Conservation (phyloP, 1,284 basidiomycete species). For the Apiotrichum mycotoxinovorans region DNA sequence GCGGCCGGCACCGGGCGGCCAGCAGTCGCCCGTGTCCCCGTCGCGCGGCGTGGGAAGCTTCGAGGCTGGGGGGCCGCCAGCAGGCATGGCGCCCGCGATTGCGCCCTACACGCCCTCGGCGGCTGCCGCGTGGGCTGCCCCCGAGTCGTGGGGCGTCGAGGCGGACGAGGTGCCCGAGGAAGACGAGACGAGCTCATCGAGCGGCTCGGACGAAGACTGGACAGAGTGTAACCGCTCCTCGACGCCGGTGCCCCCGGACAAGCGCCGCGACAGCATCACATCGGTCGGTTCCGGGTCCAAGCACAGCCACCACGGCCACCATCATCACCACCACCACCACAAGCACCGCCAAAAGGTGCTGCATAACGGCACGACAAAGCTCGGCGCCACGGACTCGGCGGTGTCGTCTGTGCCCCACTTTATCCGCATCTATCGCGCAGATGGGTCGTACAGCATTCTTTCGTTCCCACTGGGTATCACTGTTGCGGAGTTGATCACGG, state of each 20-base stretch:
- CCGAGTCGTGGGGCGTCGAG: slow-evolving; percentile 57
- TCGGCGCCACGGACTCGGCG: neutral
- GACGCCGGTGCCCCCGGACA: neutral
- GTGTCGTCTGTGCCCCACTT: slow-evolving; percentile 29
- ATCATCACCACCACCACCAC: slow-evolving; percentile 8
- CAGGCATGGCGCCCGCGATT: slow-evolving; percentile 3
- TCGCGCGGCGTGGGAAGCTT: slow-evolving; percentile 3
- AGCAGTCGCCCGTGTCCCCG: neutral
- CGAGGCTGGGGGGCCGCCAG: neutral
- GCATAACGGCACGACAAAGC: neutral
- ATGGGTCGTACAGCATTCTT: slow-evolving; percentile 70
- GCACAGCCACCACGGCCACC: neutral
- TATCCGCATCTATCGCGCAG: slow-evolving; percentile 73
- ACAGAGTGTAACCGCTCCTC: neutral
- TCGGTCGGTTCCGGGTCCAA: neutral
- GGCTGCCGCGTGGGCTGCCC: slow-evolving; percentile 53
- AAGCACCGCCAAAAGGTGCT: neutral
- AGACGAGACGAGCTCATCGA: slow-evolving; percentile 21
- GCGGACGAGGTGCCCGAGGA: slow-evolving; percentile 46
- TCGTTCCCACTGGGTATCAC: slow-evolving; percentile 64
- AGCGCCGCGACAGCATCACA: neutral
- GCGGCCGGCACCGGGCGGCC: neutral
- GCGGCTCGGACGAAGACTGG: slow-evolving; percentile 33
- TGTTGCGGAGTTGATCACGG: slow-evolving; percentile 65
- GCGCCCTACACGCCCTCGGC: slow-evolving; percentile 12